Conservation (phyloP, 1,284 basidiomycete genomes). For the Puccinia hordei region DNA sequence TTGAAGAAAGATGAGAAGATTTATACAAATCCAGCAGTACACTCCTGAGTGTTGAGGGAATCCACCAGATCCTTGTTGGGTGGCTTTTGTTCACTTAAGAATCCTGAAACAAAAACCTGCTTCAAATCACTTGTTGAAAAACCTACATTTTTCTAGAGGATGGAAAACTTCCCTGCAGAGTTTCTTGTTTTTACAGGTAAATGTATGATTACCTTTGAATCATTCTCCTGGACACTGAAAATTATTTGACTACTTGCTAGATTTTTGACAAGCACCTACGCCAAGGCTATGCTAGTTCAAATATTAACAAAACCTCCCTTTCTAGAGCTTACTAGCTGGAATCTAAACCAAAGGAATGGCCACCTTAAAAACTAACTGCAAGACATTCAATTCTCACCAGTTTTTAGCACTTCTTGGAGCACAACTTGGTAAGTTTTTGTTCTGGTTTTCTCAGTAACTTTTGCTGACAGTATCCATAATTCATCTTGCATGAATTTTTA, state of each 20-base stretch:
- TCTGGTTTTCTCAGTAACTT: neutral
- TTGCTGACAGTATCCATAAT: neutral
- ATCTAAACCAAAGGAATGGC: neutral
- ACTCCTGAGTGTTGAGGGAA: neutral
- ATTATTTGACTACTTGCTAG: neutral
- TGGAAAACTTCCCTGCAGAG: neutral
- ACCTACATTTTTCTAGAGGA: neutral
- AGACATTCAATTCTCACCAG: neutral
- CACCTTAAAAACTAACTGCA: neutral
- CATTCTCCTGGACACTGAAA: neutral
- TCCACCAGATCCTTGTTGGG: neutral
- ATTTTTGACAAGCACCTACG: neutral
- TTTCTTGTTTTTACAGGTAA: conserved; percentile 11
- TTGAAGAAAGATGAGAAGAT: neutral
- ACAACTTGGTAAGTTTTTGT: conserved; percentile 5
- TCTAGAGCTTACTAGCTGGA: neutral
- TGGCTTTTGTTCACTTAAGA: neutral
- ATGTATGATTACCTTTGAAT: neutral
- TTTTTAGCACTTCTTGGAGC: conserved; percentile 9
- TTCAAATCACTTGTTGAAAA: neutral
- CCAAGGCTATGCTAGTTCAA: neutral
- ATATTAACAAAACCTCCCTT: neutral
- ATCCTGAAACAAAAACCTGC: neutral
- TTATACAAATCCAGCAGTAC: neutral
- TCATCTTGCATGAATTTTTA: neutral